These are phyloP conservation scores for Didymella keratinophila DNA, from an alignment of 2,329 filamentous ascomycete species.

Conservation along the genomic window DNA sequence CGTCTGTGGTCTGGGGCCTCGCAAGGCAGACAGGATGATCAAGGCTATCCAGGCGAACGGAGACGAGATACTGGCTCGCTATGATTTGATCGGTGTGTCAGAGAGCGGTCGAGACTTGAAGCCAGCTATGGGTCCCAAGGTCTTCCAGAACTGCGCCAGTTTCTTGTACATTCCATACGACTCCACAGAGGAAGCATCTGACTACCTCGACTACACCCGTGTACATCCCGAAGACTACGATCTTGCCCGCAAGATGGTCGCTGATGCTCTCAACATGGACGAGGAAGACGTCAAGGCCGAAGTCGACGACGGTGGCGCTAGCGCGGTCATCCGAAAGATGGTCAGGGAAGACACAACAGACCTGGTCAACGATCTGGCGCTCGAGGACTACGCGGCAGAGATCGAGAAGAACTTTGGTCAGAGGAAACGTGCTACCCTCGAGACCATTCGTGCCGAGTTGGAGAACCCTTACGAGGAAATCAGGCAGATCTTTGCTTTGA, in stretches of 20 bases:
- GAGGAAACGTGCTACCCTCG: conserved; percentile 91
- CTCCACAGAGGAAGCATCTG: conserved; percentile 78
- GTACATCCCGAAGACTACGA: conserved; percentile 99
- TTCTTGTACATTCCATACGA: conserved; percentile 93
- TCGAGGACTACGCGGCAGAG: conserved; percentile 97
- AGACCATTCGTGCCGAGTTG: conserved; percentile 93
- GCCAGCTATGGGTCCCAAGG: conserved; percentile 75
- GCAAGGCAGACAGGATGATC: conserved; percentile 84
- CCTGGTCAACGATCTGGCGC: conserved; percentile 91
- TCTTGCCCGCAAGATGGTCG: conserved; percentile 96
- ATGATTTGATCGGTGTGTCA: conserved; percentile 87
- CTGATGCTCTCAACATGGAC: conserved; percentile 93
- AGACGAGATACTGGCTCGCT: conserved; percentile 81
- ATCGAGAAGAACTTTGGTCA: conserved; percentile 92
- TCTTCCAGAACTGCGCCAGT: conserved; percentile 97
- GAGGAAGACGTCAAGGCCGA: conserved; percentile 98
- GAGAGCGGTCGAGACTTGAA: conserved; percentile 63
- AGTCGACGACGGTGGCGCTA: conserved; percentile 85
- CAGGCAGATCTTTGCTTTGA: conserved; percentile 75
- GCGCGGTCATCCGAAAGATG: conserved; percentile 92
- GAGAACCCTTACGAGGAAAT: conserved; percentile 95
- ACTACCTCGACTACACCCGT: conserved; percentile 95
- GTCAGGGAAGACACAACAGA: conserved; percentile 94
- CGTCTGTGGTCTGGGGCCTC: conserved; percentile 87
- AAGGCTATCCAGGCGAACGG: conserved; percentile 94